A percentile compares a stretch with the other conserved stretches of the same genome.
These are phyloP conservation scores for Penicillium turbatum DNA, from an alignment of 495 filamentous ascomycete species.

Conservation along the genomic window DNA sequence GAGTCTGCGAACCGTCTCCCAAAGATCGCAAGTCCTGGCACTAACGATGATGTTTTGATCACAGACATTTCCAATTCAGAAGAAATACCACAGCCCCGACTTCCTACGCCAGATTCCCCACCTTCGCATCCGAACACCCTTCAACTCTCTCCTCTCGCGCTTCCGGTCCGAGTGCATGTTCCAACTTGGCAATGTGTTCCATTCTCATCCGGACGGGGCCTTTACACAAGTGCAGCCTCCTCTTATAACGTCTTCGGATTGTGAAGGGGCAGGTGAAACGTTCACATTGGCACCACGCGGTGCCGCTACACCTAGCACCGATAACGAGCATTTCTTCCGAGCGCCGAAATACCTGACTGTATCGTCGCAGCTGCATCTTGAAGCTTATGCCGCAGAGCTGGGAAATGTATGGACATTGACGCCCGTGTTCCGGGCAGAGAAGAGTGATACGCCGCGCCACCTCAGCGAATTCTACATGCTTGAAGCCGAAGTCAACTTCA, in stretches of 20 bases:
- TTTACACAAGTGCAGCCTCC: conserved; percentile 91
- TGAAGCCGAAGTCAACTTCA: conserved; percentile 82
- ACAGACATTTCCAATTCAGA: conserved; percentile 86
- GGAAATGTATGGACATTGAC: conserved; percentile 92
- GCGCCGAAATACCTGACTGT: conserved; percentile 92
- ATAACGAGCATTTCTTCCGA: conserved; percentile 65
- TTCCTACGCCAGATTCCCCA: conserved; percentile 88
- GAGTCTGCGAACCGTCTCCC: conserved; percentile 18
- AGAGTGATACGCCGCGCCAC: conserved; percentile 89
- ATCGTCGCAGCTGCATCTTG: conserved; percentile 89
- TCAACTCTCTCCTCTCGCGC: conserved; percentile 74
- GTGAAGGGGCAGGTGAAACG: conserved; percentile 95
- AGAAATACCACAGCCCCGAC: conserved; percentile 87
- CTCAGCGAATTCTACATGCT: conserved; percentile 99
- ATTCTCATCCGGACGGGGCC: conserved; percentile 44
- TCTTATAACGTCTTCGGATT: conserved; percentile 94
- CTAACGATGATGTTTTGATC: conserved; percentile 8
- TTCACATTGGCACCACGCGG: conserved; percentile 62
- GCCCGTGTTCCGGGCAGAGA: conserved; percentile 90
- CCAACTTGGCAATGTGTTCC: conserved; percentile 68
- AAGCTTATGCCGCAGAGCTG: conserved; percentile 84
- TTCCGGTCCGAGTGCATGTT: conserved; percentile 85
- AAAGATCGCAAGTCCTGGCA: neutral
- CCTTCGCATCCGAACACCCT: conserved; percentile 76
- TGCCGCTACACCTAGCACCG: conserved; percentile 24